A percentile compares a stretch with the other conserved stretches of the same genome.
These are phyloP conservation scores for Monascus ruber DNA, from an alignment of 2,329 filamentous ascomycete genomes.

Conservation along the genomic window DNA sequence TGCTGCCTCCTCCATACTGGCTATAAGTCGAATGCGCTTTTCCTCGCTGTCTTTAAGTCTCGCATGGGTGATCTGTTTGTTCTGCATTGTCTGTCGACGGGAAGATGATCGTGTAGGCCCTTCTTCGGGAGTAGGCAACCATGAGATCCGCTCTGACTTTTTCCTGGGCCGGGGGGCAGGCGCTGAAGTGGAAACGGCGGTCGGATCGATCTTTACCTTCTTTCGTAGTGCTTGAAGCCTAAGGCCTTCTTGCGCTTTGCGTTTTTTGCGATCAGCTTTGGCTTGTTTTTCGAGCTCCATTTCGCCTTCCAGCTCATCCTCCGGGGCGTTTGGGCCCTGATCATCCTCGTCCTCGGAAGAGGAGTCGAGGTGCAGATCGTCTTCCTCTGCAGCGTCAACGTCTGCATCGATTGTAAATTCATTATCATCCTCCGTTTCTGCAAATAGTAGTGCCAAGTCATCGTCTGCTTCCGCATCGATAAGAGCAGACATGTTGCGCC, in stretches of 20 bases:
- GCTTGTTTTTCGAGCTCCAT: conserved; percentile 71
- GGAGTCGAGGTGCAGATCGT: conserved; percentile 76
- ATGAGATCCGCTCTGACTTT: conserved; percentile 59
- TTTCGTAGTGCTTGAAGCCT: conserved; percentile 48
- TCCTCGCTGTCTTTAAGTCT: conserved; percentile 39
- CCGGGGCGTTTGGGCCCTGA: conserved; percentile 42
- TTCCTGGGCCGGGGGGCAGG: conserved; percentile 46
- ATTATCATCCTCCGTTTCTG: conserved; percentile 50
- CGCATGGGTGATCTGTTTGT: conserved; percentile 47
- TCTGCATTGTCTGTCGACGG: conserved; percentile 52
- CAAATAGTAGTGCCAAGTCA: conserved; percentile 50
- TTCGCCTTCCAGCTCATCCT: conserved; percentile 74
- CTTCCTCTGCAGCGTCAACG: conserved; percentile 44
- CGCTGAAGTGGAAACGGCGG: conserved; percentile 27
- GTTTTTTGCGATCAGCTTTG: conserved; percentile 64
- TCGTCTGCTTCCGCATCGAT: conserved; percentile 64
- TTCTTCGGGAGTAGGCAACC: conserved; percentile 54
- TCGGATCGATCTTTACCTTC: conserved; percentile 60
- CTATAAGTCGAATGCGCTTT: conserved; percentile 36
- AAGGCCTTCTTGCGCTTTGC: conserved; percentile 66
- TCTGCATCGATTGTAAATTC: conserved; percentile 28
- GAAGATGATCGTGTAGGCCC: conserved; percentile 52
- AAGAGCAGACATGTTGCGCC: conserved; percentile 70
- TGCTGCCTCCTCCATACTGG: conserved; percentile 51
- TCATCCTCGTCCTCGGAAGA: conserved; percentile 77